phyloP scores from a whole-genome alignment of 345 rosid species.

The Clausena lansium region DNA sequence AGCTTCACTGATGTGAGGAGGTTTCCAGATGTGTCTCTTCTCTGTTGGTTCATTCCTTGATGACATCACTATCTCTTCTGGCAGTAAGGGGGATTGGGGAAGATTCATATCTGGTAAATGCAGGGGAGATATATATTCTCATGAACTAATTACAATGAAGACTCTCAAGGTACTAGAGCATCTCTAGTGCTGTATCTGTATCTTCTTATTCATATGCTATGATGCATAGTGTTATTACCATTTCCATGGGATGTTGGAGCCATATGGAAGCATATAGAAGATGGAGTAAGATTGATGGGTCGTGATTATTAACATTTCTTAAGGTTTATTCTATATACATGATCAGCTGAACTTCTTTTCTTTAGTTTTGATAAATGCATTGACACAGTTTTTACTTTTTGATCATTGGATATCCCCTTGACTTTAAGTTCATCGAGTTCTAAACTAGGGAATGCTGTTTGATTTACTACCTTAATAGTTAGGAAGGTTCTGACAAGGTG shows the following conservation, averaged over 20 bases:
- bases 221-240: constrained; percentile 11
- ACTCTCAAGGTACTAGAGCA: constrained; percentile 66
- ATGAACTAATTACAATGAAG: constrained; percentile 93
- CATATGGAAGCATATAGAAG: constrained; percentile 85
- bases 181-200: constrained; percentile 11
- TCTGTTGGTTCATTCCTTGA: constrained; percentile 1
- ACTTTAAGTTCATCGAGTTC: background rate
- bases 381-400: background rate
- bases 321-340: too few species aligned
- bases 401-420: background rate
- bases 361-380: background rate
- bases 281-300: constrained; percentile 69
- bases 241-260: constrained; percentile 65
- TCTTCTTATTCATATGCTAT: constrained; percentile 13
- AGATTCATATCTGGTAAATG: constrained; percentile 81
- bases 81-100: constrained; percentile 92
- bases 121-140: constrained; percentile 93
- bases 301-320: too few species aligned
- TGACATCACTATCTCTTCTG: constrained; percentile 1
- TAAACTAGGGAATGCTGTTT: background rate
- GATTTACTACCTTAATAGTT: background rate
- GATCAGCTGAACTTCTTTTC: too few species aligned
- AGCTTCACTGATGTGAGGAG: background rate
- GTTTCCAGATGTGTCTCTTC: background rate
- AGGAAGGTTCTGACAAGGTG: background rate